Evolutionary conservation across 2,329 filamentous ascomycete genomes (phyloP).

Genomic region (Laburnicola sp.): DNA sequence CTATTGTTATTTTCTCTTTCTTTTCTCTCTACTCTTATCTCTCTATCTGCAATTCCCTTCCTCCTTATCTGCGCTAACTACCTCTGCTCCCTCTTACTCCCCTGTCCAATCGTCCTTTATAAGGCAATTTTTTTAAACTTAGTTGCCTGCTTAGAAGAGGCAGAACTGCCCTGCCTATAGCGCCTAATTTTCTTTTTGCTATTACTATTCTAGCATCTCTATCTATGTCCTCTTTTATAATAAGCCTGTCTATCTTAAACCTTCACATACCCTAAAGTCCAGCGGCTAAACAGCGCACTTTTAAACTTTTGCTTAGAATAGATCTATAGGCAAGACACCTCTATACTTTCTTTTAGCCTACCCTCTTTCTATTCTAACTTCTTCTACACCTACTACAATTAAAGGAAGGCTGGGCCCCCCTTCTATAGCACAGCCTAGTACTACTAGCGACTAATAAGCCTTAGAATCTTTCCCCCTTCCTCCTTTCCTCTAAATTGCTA

Average conservation of each 20-base stretch:
- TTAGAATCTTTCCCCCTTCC: not conserved
- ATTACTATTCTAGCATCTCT: not conserved
- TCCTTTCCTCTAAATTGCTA: not conserved
- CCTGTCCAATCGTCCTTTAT: conserved; percentile 1
- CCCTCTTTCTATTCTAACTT: not conserved
- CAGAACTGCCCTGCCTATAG: not conserved
- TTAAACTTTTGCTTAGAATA: not conserved
- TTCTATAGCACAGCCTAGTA: not conserved
- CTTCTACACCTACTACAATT: not conserved
- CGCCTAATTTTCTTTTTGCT: conserved; percentile 4
- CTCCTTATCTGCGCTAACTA: conserved; percentile 2
- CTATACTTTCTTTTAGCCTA: not conserved
- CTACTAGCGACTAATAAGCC: not conserved
- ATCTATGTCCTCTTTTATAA: conserved; percentile 8
- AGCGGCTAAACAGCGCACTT: not conserved
- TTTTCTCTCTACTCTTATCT: not conserved
- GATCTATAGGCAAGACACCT: not conserved
- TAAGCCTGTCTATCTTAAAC: not conserved
- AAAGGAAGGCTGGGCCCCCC: not conserved
- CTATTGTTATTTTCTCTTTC: conserved; percentile 9
- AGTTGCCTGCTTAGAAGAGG: not conserved
- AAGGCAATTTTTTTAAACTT: conserved; percentile 14
- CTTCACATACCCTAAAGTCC: not conserved
- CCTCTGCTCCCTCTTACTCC: not conserved
- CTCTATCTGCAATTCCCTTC: conserved; percentile 2